These are phyloP conservation scores for Exserohilum rostratum DNA, from an alignment of 2,329 filamentous ascomycete genomes.

Conservation along the genomic window DNA sequence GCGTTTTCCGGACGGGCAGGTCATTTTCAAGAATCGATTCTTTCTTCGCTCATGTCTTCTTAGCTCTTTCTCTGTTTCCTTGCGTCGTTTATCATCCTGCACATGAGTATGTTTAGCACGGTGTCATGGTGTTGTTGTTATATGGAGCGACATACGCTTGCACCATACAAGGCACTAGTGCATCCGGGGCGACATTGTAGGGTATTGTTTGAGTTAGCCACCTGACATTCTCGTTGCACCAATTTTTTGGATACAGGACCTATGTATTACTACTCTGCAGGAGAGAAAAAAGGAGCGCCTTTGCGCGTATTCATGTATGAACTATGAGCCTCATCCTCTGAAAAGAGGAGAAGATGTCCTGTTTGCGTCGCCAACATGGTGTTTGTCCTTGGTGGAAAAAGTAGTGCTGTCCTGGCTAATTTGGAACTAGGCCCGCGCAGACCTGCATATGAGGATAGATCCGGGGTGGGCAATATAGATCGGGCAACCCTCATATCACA, in stretches of 20 bases:
- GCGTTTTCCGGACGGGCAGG: constrained; percentile 9
- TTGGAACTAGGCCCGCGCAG: constrained; percentile 35
- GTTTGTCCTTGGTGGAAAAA: constrained; percentile 11
- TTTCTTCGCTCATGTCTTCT: constrained; percentile 16
- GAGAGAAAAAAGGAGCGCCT: background rate
- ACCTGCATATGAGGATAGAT: constrained; percentile 34
- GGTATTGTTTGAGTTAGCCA: background rate
- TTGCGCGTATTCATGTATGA: background rate
- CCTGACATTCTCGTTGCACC: background rate
- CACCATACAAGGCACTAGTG: background rate
- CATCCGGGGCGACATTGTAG: background rate
- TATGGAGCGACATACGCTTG: background rate
- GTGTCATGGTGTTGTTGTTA: constrained; percentile 4
- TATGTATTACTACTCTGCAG: constrained; percentile 5
- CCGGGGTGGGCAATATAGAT: constrained; percentile 22
- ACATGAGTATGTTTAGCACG: constrained; percentile 3
- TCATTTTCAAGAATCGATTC: constrained; percentile 12
- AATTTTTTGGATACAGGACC: background rate
- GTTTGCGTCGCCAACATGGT: background rate
- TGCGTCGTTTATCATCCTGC: background rate
- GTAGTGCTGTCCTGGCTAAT: constrained; percentile 24
- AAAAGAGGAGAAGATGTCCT: background rate
- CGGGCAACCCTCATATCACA: constrained; percentile 4
- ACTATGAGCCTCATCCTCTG: background rate
- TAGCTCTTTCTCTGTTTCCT: constrained; percentile 5